Percentiles rank a stretch among this genome's conserved stretches.
These are phyloP conservation scores for Tricladium varicosporioides DNA, from an alignment of 2,329 filamentous ascomycete genomes.

Conservation along the genomic window DNA sequence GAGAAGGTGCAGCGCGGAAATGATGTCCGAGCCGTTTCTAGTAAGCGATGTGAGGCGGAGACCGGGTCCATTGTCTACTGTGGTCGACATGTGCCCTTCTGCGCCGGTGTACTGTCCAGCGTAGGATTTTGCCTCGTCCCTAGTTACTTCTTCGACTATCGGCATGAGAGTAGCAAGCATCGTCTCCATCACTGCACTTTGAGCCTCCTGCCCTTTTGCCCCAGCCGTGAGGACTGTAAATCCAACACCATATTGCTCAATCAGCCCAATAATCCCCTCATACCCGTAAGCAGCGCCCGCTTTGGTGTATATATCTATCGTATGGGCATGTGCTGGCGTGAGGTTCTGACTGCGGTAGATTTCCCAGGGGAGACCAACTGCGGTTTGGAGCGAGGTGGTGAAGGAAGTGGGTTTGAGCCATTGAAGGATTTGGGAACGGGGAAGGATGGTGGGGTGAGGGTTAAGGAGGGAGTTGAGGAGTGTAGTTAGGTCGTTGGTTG, in stretches of 20 bases:
- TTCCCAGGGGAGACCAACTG: background rate
- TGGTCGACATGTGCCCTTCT: no score
- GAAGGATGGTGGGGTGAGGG: background rate
- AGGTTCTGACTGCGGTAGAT: slow-evolving; percentile 1
- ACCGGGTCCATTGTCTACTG: no score
- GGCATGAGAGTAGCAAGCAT: no score
- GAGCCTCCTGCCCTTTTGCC: no score
- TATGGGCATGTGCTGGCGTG: slow-evolving; percentile 1
- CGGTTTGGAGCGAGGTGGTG: background rate
- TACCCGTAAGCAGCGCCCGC: background rate
- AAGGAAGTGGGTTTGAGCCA: background rate
- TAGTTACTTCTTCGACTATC: no score
- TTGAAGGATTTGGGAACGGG: background rate
- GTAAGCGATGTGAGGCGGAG: no score
- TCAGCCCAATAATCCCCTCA: background rate
- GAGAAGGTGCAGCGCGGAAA: no score
- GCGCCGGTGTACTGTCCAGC: no score
- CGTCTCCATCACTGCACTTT: no score
- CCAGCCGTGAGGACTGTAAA: background rate
- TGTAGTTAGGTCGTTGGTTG: background rate
- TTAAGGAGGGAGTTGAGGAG: background rate
- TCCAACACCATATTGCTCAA: background rate
- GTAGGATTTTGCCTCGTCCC: no score
- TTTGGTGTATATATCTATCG: slow-evolving; percentile 7
- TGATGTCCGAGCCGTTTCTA: no score